Evolutionary conservation across 2,329 filamentous ascomycete species (phyloP).

Genomic region (Periconia sp.): DNA sequence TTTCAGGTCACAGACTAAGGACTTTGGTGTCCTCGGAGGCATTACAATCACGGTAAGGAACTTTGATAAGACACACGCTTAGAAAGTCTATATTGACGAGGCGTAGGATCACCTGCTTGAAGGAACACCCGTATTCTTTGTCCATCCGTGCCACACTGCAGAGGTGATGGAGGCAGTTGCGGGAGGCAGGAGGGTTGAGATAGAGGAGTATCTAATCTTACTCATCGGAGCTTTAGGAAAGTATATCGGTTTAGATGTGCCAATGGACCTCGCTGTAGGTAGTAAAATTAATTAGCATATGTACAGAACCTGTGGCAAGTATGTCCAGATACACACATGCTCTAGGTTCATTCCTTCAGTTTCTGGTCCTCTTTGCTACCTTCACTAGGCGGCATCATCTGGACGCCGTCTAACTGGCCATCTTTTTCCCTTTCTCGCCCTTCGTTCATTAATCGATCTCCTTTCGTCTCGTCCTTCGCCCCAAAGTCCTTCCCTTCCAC

Average conservation of each 20-base stretch:
- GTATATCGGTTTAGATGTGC: constrained; percentile 79
- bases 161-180: constrained; percentile 72
- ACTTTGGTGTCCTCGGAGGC: constrained; percentile 47
- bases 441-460: not conserved
- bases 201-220: constrained; percentile 76
- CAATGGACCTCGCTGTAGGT: too few relatives aligned
- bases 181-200: constrained; percentile 36
- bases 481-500: constrained; percentile 3
- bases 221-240: constrained; percentile 90
- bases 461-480: not conserved
- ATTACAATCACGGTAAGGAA: constrained; percentile 46
- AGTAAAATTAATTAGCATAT: too few relatives aligned
- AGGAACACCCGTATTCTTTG: constrained; percentile 80
- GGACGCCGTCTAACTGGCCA: not conserved
- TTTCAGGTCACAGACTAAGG: constrained; percentile 39
- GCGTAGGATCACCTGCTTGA: constrained; percentile 80
- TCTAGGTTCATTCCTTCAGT: not conserved
- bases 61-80: too few relatives aligned
- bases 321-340: too few relatives aligned
- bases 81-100: too few relatives aligned
- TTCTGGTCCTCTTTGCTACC: too few relatives aligned
- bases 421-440: not conserved
- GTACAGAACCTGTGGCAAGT: too few relatives aligned
- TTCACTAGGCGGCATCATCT: not conserved
- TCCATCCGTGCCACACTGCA: constrained; percentile 90